Evolutionary conservation across 352 stramenopile genomes (phyloP), one percentile per base, ranked within the genome.

Genomic region (Pythium myriotylum): DNA sequence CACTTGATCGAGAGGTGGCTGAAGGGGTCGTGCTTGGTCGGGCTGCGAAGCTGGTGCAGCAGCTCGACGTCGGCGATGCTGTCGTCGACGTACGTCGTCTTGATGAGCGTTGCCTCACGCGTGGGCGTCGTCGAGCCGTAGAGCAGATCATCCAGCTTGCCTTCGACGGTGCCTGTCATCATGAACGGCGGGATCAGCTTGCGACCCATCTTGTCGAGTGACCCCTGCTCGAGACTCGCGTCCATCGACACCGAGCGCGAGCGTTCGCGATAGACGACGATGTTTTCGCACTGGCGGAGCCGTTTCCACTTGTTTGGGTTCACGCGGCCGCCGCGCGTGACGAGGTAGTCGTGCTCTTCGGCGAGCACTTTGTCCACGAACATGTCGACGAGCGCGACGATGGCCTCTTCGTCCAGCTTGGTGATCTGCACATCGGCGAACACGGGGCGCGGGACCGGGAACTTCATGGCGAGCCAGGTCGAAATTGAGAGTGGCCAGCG

Each of bases 21-120:
- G 42, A 79, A 84, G 43, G 78, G 76, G 13, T 74, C 57, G 1
- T 59, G 60, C 0, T 41, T 24, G 1, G 72, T 74, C 7, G 76
- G 76, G 24, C 67, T 40, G 22, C 68, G 62, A 20, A 88, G 59
- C 6, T 54, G 70, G 0, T 54, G 53, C 17, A 88, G 50, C 33
- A 88, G 65, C 0, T 70, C 74, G 22, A 65, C 67, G 39, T 81
- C 67, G 14, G 69, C 69, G 46, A 74, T 60, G 39, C 66, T 63
- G 45, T 77, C 73, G 16, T 73, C 55, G 5, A 79, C 60, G 48
- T 84, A 59, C 49, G 58, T 53, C 2, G 40, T 29, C 49, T 59
- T 59, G 49, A 65, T 55, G 23, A 59, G 37, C 49, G 42, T 41
- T 2, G 50, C 26, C 42, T 59, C 58, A 17, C 49, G 40, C 41